These are phyloP conservation scores for Ophiocordyceps robertsii DNA, from an alignment of 2,329 filamentous ascomycete genomes.

Conservation along the genomic window DNA sequence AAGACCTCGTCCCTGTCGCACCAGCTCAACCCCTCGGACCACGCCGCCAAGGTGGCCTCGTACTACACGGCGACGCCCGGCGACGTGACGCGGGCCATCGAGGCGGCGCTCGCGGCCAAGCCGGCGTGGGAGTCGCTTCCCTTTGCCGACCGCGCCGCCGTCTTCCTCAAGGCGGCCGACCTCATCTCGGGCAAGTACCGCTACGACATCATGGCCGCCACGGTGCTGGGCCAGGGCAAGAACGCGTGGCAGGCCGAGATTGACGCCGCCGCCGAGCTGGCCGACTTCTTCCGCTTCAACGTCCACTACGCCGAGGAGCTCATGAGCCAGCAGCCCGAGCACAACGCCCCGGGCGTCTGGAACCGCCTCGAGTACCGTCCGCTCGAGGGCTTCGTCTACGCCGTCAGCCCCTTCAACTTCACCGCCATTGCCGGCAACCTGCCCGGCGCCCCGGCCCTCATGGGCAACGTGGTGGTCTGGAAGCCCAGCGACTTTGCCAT, in stretches of 20 bases:
- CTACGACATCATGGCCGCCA: conserved; percentile 91
- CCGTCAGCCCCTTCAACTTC: conserved; percentile 92
- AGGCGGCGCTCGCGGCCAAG: conserved; percentile 75
- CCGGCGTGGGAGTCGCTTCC: conserved; percentile 73
- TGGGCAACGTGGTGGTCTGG: conserved; percentile 94
- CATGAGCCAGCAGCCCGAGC: conserved; percentile 73
- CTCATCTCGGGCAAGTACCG: conserved; percentile 84
- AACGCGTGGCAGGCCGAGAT: conserved; percentile 99
- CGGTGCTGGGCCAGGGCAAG: conserved; percentile 94
- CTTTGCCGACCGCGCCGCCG: conserved; percentile 78
- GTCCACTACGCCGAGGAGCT: conserved; percentile 88
- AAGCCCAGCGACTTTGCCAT: conserved; percentile 88
- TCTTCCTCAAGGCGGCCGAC: conserved; percentile 94
- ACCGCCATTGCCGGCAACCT: conserved; percentile 89
- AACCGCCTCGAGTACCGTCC: conserved; percentile 83
- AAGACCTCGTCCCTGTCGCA: conserved; percentile 50
- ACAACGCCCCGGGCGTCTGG: conserved; percentile 77
- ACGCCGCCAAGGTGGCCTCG: conserved; percentile 61
- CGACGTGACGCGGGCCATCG: conserved; percentile 70
- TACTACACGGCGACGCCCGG: conserved; percentile 70
- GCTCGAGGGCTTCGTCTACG: conserved; percentile 91
- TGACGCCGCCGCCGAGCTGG: conserved; percentile 81
- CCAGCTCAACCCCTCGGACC: conserved; percentile 75
- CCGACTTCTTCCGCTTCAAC: conserved; percentile 88
- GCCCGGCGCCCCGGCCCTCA: conserved; percentile 65